A percentile compares a stretch with the other conserved stretches of the same genome.
Evolutionary conservation across 441 rosid species (phyloP).

Genomic region (Mallotus repandus): DNA sequence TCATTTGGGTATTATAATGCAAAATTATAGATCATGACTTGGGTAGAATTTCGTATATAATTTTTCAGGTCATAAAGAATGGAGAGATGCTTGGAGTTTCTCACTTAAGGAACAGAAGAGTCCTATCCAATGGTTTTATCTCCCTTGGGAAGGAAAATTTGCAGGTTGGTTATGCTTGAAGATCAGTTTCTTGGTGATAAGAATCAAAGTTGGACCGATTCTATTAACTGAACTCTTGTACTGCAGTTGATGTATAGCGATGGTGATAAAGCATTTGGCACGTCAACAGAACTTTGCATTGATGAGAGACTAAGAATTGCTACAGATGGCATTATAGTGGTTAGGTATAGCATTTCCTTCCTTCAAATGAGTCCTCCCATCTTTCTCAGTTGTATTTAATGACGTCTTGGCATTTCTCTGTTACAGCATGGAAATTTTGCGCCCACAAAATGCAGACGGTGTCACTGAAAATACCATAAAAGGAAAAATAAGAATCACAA

Average conservation of each 20-base stretch:
- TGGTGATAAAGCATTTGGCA: slow-evolving; percentile 97
- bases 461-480: slow-evolving; percentile 50
- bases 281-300: slow-evolving; percentile 84
- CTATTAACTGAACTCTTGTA: slow-evolving; percentile 24
- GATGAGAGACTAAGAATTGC: slow-evolving; percentile 93
- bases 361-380: background rate
- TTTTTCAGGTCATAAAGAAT: slow-evolving; percentile 85
- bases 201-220: slow-evolving; percentile 24
- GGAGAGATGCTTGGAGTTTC: slow-evolving; percentile 99
- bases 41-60: slow-evolving; percentile 2
- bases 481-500: slow-evolving; percentile 91
- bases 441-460: slow-evolving; percentile 55
- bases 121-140: slow-evolving; percentile 87
- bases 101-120: slow-evolving; percentile 89
- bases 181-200: slow-evolving; percentile 7
- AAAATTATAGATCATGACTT: background rate
- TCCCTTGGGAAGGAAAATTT: slow-evolving; percentile 92
- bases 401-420: slow-evolving; percentile 28
- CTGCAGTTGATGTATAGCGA: slow-evolving; percentile 95
- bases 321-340: slow-evolving; percentile 89
- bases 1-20: background rate
- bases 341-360: slow-evolving; percentile 52
- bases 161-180: slow-evolving; percentile 55
- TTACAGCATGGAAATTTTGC: slow-evolving; percentile 86
- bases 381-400: slow-evolving; percentile 3